Evolutionary conservation across 768 basidiomycete species (phyloP).

Genomic region (Auricularia sp.): DNA sequence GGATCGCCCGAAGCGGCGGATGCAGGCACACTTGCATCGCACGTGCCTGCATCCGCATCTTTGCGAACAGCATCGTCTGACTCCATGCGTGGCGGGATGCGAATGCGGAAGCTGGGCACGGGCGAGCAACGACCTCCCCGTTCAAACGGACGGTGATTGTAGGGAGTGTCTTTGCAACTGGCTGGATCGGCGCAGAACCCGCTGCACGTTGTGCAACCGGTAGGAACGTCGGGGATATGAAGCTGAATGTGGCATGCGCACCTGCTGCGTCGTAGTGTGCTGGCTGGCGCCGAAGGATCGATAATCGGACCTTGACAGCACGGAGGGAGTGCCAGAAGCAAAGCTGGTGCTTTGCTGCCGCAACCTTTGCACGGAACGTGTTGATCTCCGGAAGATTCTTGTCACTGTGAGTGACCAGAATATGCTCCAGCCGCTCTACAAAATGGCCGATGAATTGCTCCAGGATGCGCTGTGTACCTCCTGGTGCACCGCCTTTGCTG

Average conservation of each 20-base stretch:
- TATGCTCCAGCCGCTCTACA: slow-evolving; percentile 13
- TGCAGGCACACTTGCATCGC: no score
- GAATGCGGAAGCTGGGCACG: background rate
- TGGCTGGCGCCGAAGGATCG: slow-evolving; percentile 18
- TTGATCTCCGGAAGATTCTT: slow-evolving; percentile 29
- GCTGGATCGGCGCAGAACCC: background rate
- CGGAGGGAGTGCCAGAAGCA: slow-evolving; percentile 19
- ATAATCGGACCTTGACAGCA: slow-evolving; percentile 20
- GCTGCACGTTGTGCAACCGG: slow-evolving; percentile 11
- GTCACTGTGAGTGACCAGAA: slow-evolving; percentile 22
- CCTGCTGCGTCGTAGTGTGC: slow-evolving; percentile 19
- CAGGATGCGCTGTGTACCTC: slow-evolving; percentile 22
- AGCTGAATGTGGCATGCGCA: slow-evolving; percentile 19
- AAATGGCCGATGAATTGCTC: slow-evolving; percentile 18
- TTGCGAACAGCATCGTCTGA: no score
- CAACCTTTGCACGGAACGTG: slow-evolving; percentile 17
- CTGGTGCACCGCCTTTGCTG: slow-evolving; percentile 6
- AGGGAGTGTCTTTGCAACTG: background rate
- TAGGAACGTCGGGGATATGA: slow-evolving; percentile 19
- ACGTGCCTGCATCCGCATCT: no score
- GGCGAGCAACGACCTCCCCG: slow-evolving; percentile 9
- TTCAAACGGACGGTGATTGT: slow-evolving; percentile 8
- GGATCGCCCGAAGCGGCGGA: no score
- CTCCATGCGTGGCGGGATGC: no score
- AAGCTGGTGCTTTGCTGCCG: slow-evolving; percentile 28